phyloP scores from a whole-genome alignment of 1,139 yeast species.

The Protomyces arabidopsidicola region DNA sequence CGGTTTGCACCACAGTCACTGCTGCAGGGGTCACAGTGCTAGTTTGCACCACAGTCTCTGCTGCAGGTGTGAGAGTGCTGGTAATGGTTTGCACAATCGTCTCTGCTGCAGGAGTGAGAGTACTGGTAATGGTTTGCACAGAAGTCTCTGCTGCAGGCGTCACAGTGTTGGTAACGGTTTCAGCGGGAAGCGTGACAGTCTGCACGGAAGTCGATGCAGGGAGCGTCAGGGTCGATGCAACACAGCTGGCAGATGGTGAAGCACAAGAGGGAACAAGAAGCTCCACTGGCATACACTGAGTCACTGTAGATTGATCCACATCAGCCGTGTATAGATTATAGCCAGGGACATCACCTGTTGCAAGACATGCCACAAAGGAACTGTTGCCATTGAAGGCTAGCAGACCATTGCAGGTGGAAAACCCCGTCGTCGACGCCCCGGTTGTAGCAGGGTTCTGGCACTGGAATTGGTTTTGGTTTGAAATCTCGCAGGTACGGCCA shows the following conservation, averaged over 20 bases:
- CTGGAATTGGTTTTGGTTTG: conserved; percentile 16
- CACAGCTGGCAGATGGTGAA: neutral
- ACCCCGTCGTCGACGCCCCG: conserved; percentile 12
- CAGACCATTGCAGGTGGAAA: conserved; percentile 10
- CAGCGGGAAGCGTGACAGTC: conserved; percentile 51
- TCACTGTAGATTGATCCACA: conserved; percentile 10
- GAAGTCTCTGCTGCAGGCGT: conserved; percentile 1
- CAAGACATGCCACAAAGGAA: conserved; percentile 10
- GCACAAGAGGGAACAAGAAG: conserved; percentile 9
- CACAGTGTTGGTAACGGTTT: conserved; percentile 2
- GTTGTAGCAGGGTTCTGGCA: conserved; percentile 1
- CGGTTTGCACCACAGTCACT: neutral
- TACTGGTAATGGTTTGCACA: neutral
- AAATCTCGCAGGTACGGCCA: conserved; percentile 22
- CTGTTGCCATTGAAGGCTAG: conserved; percentile 12
- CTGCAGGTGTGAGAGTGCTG: neutral
- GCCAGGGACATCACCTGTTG: conserved; percentile 11
- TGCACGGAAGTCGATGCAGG: conserved; percentile 36
- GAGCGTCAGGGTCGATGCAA: conserved; percentile 23
- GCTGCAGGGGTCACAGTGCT: neutral
- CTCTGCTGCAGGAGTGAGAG: neutral
- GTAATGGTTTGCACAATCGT: conserved; percentile 3
- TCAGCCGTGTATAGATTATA: conserved; percentile 7
- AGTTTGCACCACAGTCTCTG: neutral
- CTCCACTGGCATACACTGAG: conserved; percentile 4